These are phyloP conservation scores for Paramarasmius palmivorus DNA, from an alignment of 1,284 basidiomycete species.

Conservation along the genomic window DNA sequence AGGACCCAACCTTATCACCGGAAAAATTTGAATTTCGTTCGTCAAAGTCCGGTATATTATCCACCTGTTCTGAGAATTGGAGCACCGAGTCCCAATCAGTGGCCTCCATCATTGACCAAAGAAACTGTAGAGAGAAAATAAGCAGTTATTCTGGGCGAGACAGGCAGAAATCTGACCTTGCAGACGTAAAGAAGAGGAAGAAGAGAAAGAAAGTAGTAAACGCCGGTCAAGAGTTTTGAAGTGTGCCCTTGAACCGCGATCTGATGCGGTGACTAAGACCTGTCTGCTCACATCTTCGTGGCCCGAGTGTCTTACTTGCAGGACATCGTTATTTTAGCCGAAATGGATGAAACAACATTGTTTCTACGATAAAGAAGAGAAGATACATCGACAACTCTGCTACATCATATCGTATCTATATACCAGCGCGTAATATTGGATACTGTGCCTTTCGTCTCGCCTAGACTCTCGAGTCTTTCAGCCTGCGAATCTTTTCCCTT, in stretches of 20 bases:
- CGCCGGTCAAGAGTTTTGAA: not conserved
- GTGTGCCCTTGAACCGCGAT: not conserved
- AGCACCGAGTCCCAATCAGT: conserved; percentile 49
- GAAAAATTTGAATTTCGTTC: conserved; percentile 20
- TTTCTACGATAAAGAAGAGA: too few relatives aligned
- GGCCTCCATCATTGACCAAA: conserved; percentile 28
- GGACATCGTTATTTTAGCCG: too few relatives aligned
- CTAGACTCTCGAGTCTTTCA: conserved; percentile 54
- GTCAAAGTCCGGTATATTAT: conserved; percentile 31
- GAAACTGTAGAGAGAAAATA: too few relatives aligned
- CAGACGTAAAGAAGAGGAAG: not conserved
- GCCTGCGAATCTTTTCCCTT: conserved; percentile 77
- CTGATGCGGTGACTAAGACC: not conserved
- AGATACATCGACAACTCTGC: too few relatives aligned
- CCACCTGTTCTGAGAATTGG: conserved; percentile 33
- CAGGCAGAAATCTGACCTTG: too few relatives aligned
- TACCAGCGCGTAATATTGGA: too few relatives aligned
- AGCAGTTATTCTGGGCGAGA: too few relatives aligned
- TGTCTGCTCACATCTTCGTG: not conserved
- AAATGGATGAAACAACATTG: too few relatives aligned
- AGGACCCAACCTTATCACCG: conserved; percentile 13
- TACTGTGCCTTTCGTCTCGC: conserved; percentile 12
- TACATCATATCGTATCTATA: too few relatives aligned
- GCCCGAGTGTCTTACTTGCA: not conserved
- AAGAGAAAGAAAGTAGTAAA: not conserved